A percentile compares a stretch with the other conserved stretches of the same genome.
phyloP scores from a whole-genome alignment of 768 basidiomycete species.

The Neoboletus brunneissimus region DNA sequence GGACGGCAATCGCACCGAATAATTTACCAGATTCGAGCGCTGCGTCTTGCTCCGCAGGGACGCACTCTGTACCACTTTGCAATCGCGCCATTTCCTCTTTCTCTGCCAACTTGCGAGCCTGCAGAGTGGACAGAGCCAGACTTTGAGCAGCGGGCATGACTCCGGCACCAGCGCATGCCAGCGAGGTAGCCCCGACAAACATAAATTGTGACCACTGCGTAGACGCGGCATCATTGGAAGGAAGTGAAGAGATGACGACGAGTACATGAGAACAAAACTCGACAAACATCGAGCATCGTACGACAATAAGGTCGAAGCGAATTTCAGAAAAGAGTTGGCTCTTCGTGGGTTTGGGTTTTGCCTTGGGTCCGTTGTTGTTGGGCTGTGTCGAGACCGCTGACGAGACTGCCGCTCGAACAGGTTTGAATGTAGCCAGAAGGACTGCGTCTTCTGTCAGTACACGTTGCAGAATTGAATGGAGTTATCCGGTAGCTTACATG shows the following conservation, averaged over 20 bases:
- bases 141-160: constrained; percentile 68
- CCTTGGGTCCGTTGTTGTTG: constrained; percentile 17
- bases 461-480: constrained; percentile 33
- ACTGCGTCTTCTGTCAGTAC: constrained; percentile 40
- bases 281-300: constrained; percentile 60
- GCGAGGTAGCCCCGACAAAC: constrained; percentile 58
- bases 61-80: constrained; percentile 1
- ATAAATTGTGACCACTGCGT: constrained; percentile 35
- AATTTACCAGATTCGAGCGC: constrained; percentile 50
- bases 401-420: constrained; percentile 23
- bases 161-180: constrained; percentile 66
- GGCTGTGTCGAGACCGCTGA: constrained; percentile 4
- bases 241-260: constrained; percentile 51
- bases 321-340: constrained; percentile 57
- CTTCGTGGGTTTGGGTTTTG: constrained; percentile 46
- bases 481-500: constrained; percentile 44
- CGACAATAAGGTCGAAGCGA: constrained; percentile 65
- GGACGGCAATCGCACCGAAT: constrained; percentile 69
- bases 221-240: constrained; percentile 31
- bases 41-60: constrained; percentile 20
- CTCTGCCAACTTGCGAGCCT: constrained; percentile 28
- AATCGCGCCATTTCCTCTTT: constrained; percentile 37
- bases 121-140: constrained; percentile 68
- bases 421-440: constrained; percentile 60
- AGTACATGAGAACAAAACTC: constrained; percentile 65